Conservation (phyloP, 306 rosid species). For the Abrus pulchellus region DNA sequence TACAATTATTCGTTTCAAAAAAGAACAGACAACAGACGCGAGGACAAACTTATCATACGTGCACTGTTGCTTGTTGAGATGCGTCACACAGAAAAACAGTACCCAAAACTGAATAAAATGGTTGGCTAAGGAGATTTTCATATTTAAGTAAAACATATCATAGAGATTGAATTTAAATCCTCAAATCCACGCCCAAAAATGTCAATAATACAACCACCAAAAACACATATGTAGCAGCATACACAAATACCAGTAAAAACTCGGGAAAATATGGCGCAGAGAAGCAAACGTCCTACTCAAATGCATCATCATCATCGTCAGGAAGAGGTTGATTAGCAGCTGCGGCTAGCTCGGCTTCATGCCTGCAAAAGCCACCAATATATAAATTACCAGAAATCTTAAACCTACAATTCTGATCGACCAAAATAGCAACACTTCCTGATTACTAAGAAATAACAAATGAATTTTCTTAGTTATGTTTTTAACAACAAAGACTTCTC, state of each 20-base stretch:
- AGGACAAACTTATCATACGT: background rate
- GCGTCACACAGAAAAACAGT: background rate
- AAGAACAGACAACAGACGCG: background rate
- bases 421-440: background rate
- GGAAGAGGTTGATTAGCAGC: slow-evolving; percentile 88
- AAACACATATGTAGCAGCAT: slow-evolving; percentile 44
- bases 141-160: slow-evolving; percentile 4
- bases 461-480: background rate
- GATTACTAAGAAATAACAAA: background rate
- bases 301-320: slow-evolving; percentile 78
- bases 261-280: slow-evolving; percentile 17
- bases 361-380: slow-evolving; percentile 54
- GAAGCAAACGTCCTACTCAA: slow-evolving; percentile 55
- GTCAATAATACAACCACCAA: slow-evolving; percentile 40
- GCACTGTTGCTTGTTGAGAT: background rate
- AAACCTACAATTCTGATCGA: background rate
- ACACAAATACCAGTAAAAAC: slow-evolving; percentile 41
- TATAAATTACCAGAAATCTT: background rate
- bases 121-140: background rate
- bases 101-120: background rate
- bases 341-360: slow-evolving; percentile 70
- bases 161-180: slow-evolving; percentile 10
- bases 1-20: background rate
- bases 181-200: slow-evolving; percentile 32
- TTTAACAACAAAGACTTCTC: too few relatives aligned